These are phyloP conservation scores for Chamaenerion angustifolium DNA, from an alignment of 345 rosid species.

Conservation along the genomic window DNA sequence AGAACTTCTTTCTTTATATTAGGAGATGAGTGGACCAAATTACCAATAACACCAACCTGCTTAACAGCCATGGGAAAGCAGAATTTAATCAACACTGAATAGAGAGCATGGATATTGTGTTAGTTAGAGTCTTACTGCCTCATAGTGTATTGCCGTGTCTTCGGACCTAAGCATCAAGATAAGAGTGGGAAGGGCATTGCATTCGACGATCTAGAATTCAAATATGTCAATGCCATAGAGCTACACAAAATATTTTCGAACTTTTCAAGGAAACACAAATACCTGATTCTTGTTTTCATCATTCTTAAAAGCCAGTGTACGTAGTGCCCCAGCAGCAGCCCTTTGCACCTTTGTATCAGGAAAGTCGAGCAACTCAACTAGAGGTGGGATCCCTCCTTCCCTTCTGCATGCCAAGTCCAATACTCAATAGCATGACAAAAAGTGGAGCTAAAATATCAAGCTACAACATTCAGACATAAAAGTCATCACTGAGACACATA, in stretches of 20 bases:
- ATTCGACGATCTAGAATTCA: constrained; percentile 72
- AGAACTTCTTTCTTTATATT: constrained; percentile 91
- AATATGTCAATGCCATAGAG: too few species aligned
- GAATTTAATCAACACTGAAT: too few species aligned
- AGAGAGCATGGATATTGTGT: too few species aligned
- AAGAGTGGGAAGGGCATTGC: constrained; percentile 86
- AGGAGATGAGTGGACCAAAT: constrained; percentile 93
- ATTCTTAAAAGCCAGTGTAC: constrained; percentile 93
- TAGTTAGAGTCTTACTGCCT: constrained; percentile 52
- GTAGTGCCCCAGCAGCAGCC: constrained; percentile 96
- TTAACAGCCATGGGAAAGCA: background rate
- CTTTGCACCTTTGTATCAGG: constrained; percentile 86
- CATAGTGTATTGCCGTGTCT: constrained; percentile 97
- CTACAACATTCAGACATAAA: constrained; percentile 7
- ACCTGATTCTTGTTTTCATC: constrained; percentile 95
- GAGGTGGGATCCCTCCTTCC: constrained; percentile 96
- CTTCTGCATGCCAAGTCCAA: constrained; percentile 30
- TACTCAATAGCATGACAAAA: background rate
- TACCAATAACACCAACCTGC: constrained; percentile 37
- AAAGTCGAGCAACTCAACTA: constrained; percentile 86
- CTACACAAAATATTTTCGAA: too few species aligned
- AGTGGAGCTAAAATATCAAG: background rate
- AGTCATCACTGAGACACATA: constrained; percentile 5
- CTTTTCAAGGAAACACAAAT: background rate
- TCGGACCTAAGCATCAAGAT: constrained; percentile 91